Conservation (phyloP, 2,329 filamentous ascomycete genomes). For the Aspergillus floridensis region DNA sequence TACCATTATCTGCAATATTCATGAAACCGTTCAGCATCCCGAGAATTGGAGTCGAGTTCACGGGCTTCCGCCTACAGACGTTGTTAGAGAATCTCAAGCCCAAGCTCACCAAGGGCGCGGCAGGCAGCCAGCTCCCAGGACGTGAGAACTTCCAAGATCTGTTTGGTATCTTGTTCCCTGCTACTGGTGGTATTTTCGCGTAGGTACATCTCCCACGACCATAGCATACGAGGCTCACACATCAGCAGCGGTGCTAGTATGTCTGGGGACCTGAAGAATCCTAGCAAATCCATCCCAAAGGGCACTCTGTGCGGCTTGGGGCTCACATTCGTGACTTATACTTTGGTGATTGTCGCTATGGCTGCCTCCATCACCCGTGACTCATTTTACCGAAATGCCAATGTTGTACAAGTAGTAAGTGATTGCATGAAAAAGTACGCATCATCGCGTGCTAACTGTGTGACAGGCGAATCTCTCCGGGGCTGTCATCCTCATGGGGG, state of each 20-base stretch:
- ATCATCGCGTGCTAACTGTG: conserved; percentile 8
- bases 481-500: conserved; percentile 71
- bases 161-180: conserved; percentile 82
- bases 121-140: conserved; percentile 60
- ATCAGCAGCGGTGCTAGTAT: conserved; percentile 69
- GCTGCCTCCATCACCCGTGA: conserved; percentile 71
- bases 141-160: conserved; percentile 73
- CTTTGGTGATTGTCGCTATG: conserved; percentile 74
- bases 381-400: conserved; percentile 71
- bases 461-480: conserved; percentile 68
- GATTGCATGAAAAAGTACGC: background rate
- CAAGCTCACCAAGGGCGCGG: conserved; percentile 59
- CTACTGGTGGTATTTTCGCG: conserved; percentile 61
- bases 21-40: conserved; percentile 65
- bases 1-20: conserved; percentile 73
- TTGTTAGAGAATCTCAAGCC: conserved; percentile 73
- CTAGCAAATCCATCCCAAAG: conserved; percentile 78
- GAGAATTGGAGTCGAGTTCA: conserved; percentile 67
- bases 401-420: conserved; percentile 70
- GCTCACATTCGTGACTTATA: conserved; percentile 73
- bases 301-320: conserved; percentile 77
- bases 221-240: conserved; percentile 54
- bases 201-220: conserved; percentile 29
- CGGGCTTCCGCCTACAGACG: conserved; percentile 69
- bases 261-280: conserved; percentile 81